These are phyloP conservation scores for Aureobasidium sp. DNA, from an alignment of 2,329 filamentous ascomycete genomes.

Conservation along the genomic window DNA sequence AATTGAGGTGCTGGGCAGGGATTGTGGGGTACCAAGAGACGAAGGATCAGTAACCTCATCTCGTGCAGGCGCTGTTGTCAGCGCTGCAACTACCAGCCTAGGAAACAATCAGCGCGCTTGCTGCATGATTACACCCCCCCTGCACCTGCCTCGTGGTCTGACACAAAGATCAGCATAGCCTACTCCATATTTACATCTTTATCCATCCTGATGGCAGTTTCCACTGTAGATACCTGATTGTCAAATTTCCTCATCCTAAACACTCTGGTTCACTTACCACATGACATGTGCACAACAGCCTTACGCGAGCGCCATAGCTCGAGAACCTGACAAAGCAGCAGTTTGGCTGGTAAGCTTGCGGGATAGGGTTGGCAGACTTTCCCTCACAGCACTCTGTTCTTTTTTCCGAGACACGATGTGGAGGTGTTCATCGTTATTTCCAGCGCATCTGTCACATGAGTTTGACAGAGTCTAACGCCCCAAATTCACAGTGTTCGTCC, in stretches of 20 bases:
- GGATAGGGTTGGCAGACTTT: neutral
- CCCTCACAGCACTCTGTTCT: neutral
- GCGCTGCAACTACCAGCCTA: neutral
- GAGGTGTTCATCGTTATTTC: neutral
- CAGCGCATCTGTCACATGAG: neutral
- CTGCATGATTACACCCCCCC: neutral
- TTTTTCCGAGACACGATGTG: neutral
- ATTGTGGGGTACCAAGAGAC: slow-evolving; percentile 4
- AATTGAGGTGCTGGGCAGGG: neutral
- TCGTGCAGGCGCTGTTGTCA: neutral
- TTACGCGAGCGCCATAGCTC: neutral
- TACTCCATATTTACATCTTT: neutral
- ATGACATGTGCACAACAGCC: neutral
- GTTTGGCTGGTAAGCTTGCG: neutral
- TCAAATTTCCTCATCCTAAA: neutral
- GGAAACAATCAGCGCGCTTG: neutral
- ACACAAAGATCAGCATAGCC: neutral
- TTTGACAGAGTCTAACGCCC: neutral
- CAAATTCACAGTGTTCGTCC: neutral
- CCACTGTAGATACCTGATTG: neutral
- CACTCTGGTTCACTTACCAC: neutral
- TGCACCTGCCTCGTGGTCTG: neutral
- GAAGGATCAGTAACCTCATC: slow-evolving; percentile 5
- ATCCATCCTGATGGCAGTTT: neutral
- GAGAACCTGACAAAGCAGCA: neutral